Base-by-base conservation (phyloP, 2,329 filamentous ascomycete genomes). In the Cladophialophora chaetospira region DNA sequence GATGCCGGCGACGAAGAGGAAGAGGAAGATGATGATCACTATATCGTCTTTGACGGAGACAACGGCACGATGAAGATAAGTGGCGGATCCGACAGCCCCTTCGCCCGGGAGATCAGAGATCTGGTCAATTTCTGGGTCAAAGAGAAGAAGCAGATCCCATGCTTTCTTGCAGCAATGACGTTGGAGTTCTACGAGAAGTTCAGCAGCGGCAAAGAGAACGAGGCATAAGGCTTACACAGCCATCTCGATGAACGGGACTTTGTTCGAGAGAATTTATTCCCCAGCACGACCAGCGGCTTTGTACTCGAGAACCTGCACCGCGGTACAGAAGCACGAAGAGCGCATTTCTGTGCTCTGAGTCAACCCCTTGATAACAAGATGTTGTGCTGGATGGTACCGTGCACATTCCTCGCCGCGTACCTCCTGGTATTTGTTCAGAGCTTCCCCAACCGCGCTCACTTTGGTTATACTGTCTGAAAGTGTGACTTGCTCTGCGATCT, bases 31-130 rank as follows among this genome's bases (percentile, higher is more conserved):
- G 79, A 79, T 58, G 79, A 79, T 62, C 83, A 84, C 60, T 82
- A 77, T 4, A 85, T 86, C 43, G 85, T 96, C 0, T 97, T 97
- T 71, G 91, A 96, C 72, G 91, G 91, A 49, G 91, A 97, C 75
- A 86, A 88, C 56, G 94, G 93, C 5, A 97, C 92, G 1, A 99
- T 99, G 94, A 99, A 99, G 80, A 89, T 99, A 55, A 89, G 88
- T 29, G 94, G 94, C 1, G 94, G 94, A 0, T 89, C 91, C 1
- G 83, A 89, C 69, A 95, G 90, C 69, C 81, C 85, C 10, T 99
- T 99, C 73, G 94, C 92, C 1, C 77, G 83, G 53, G 87, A 91
- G 72, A 96, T 99, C 62, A 83, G 83, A 63, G 88, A 90, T 68
- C 84, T 92, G 71, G 93, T 97, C 68, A 88, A 91, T 63, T 97